These are phyloP conservation scores for Penicilliopsis zonata DNA, from an alignment of 495 filamentous ascomycete species.

Conservation along the genomic window DNA sequence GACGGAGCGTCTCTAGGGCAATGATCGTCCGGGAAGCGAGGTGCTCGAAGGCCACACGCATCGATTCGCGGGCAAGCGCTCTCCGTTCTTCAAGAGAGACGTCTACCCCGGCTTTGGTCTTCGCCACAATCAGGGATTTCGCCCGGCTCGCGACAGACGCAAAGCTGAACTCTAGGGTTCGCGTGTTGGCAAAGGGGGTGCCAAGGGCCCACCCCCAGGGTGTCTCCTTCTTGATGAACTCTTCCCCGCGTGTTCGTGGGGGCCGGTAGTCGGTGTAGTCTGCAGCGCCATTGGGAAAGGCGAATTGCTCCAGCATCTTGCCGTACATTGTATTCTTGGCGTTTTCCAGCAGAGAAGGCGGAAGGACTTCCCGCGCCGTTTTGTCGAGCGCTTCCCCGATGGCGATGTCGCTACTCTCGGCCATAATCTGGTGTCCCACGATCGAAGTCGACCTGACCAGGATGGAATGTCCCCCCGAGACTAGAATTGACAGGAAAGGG, in stretches of 20 bases:
- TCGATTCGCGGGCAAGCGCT: slow-evolving; percentile 52
- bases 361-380: slow-evolving; percentile 61
- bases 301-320: slow-evolving; percentile 55
- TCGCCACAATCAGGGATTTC: slow-evolving; percentile 27
- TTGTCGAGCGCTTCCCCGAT: slow-evolving; percentile 84
- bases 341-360: slow-evolving; percentile 28
- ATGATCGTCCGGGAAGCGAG: slow-evolving; percentile 59
- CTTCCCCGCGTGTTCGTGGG: slow-evolving; percentile 39
- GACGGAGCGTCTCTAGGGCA: slow-evolving; percentile 37
- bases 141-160: slow-evolving; percentile 47
- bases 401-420: slow-evolving; percentile 59
- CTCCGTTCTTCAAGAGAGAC: slow-evolving; percentile 37
- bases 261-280: slow-evolving; percentile 46
- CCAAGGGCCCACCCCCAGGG: slow-evolving; percentile 46
- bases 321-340: slow-evolving; percentile 60
- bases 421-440: slow-evolving; percentile 58
- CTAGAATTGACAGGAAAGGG: slow-evolving; percentile 82
- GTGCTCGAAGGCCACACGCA: slow-evolving; percentile 84
- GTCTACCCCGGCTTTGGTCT: slow-evolving; percentile 11
- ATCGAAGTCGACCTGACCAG: slow-evolving; percentile 59
- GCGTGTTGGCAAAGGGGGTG: slow-evolving; percentile 40
- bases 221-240: slow-evolving; percentile 26
- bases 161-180: slow-evolving; percentile 49
- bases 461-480: slow-evolving; percentile 85
- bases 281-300: slow-evolving; percentile 45